Conservation (phyloP, 73 alveolate genomes). For the Diophrys sp. region DNA sequence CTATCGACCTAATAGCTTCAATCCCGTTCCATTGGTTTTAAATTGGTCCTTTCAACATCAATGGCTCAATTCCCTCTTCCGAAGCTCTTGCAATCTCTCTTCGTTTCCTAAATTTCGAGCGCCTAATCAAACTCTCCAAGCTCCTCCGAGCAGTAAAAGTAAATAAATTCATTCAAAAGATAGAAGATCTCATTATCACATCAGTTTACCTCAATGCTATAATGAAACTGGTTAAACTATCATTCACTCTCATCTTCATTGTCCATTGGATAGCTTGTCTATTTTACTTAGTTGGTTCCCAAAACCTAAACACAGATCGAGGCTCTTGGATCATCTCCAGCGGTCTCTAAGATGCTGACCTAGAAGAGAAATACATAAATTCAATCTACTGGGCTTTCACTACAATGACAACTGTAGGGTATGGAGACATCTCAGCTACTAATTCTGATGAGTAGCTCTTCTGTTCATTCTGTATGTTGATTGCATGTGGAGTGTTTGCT, state of each 20-base stretch:
- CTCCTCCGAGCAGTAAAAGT: slow-evolving; percentile 65
- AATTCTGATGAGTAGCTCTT: slow-evolving; percentile 65
- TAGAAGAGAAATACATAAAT: slow-evolving; percentile 51
- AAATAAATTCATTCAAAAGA: slow-evolving; percentile 44
- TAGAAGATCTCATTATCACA: slow-evolving; percentile 70
- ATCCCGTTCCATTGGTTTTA: slow-evolving; percentile 46
- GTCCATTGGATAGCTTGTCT: slow-evolving; percentile 90
- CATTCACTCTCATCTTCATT: slow-evolving; percentile 67
- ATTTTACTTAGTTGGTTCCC: slow-evolving; percentile 63
- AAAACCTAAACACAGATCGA: slow-evolving; percentile 34
- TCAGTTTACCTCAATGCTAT: slow-evolving; percentile 58
- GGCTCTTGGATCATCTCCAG: slow-evolving; percentile 63
- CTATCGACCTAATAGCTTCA: slow-evolving; percentile 46
- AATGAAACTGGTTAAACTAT: slow-evolving; percentile 61
- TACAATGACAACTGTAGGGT: slow-evolving; percentile 93
- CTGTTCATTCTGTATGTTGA: slow-evolving; percentile 65
- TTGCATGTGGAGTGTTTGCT: slow-evolving; percentile 83
- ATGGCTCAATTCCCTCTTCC: not conserved
- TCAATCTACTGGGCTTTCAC: slow-evolving; percentile 87
- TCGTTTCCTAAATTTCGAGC: slow-evolving; percentile 55
- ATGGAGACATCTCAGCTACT: slow-evolving; percentile 83
- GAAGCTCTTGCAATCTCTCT: slow-evolving; percentile 42
- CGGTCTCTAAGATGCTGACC: slow-evolving; percentile 46
- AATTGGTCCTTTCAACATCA: slow-evolving; percentile 22
- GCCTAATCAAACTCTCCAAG: slow-evolving; percentile 55